These are phyloP conservation scores for Penicillium glabrum DNA, from an alignment of 2,329 filamentous ascomycete genomes.

Conservation along the genomic window DNA sequence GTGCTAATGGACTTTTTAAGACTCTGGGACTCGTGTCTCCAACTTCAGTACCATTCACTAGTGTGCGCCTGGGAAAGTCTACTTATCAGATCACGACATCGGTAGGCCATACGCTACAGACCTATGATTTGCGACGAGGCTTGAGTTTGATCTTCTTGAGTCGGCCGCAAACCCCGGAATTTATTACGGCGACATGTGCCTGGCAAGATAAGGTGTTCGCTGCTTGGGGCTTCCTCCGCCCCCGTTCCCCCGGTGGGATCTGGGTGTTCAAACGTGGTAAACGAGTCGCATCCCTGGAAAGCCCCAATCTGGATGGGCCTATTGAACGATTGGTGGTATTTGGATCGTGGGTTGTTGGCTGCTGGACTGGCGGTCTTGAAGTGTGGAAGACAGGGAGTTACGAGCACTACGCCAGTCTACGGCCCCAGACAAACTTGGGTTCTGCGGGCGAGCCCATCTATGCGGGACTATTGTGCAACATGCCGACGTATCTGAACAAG, in stretches of 20 bases:
- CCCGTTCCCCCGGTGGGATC: constrained; percentile 58
- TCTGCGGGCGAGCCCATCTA: constrained; percentile 65
- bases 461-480: constrained; percentile 75
- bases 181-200: constrained; percentile 81
- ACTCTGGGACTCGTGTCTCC: constrained; percentile 92
- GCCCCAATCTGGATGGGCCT: constrained; percentile 67
- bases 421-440: constrained; percentile 56
- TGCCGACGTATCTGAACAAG: constrained; percentile 97
- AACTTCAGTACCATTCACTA: constrained; percentile 85
- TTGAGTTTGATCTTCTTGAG: constrained; percentile 93
- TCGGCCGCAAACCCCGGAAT: constrained; percentile 78
- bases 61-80: constrained; percentile 83
- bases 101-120: constrained; percentile 85
- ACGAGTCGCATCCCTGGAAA: constrained; percentile 72
- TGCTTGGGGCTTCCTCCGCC: constrained; percentile 71
- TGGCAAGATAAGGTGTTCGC: constrained; percentile 86
- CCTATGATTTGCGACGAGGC: constrained; percentile 88
- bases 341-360: constrained; percentile 87
- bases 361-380: constrained; percentile 72
- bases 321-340: constrained; percentile 78
- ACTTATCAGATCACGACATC: constrained; percentile 98
- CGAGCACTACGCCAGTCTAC: constrained; percentile 87
- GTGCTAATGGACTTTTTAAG: constrained; percentile 47
- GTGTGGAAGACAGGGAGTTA: constrained; percentile 82
- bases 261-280: constrained; percentile 94